Conservation (phyloP, 2,329 filamentous ascomycete genomes). For the Scedosporium aurantiacum region DNA sequence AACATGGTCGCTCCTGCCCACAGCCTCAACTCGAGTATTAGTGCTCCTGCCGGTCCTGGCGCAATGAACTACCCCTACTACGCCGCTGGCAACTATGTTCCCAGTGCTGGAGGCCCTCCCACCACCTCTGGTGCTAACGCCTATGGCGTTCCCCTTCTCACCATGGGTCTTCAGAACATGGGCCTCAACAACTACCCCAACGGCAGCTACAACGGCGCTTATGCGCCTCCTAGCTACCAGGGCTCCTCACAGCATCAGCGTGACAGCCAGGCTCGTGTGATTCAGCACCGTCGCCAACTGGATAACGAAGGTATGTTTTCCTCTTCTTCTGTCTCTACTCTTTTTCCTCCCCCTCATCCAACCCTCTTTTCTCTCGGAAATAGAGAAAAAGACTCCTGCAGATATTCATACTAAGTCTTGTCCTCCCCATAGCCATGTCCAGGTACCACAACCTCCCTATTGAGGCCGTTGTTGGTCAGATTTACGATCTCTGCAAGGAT, state of each 20-base stretch:
- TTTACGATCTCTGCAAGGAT: slow-evolving; percentile 90
- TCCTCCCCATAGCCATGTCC: slow-evolving; percentile 44
- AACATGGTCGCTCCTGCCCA: slow-evolving; percentile 21
- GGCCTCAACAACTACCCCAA: slow-evolving; percentile 16
- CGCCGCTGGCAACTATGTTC: background rate
- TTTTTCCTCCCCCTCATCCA: background rate
- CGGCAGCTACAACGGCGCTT: slow-evolving; percentile 4
- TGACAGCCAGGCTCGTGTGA: slow-evolving; percentile 66
- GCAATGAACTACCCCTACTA: slow-evolving; percentile 7
- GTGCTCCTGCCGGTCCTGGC: slow-evolving; percentile 18
- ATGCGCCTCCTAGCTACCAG: slow-evolving; percentile 23
- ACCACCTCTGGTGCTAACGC: slow-evolving; percentile 19
- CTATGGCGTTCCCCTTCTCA: slow-evolving; percentile 46
- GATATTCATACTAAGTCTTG: slow-evolving; percentile 6
- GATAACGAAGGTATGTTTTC: slow-evolving; percentile 53
- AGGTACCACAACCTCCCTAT: slow-evolving; percentile 76
- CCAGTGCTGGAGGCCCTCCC: slow-evolving; percentile 8
- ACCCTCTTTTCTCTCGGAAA: background rate
- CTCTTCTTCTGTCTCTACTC: background rate
- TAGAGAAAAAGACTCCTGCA: background rate
- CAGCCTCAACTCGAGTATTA: slow-evolving; percentile 20
- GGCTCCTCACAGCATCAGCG: slow-evolving; percentile 28
- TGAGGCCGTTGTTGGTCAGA: slow-evolving; percentile 68
- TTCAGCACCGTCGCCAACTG: slow-evolving; percentile 63
- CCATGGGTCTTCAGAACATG: slow-evolving; percentile 59